Evolutionary conservation across 129 eudicot genomes (phyloP).

Genomic region (Calendula officinalis): DNA sequence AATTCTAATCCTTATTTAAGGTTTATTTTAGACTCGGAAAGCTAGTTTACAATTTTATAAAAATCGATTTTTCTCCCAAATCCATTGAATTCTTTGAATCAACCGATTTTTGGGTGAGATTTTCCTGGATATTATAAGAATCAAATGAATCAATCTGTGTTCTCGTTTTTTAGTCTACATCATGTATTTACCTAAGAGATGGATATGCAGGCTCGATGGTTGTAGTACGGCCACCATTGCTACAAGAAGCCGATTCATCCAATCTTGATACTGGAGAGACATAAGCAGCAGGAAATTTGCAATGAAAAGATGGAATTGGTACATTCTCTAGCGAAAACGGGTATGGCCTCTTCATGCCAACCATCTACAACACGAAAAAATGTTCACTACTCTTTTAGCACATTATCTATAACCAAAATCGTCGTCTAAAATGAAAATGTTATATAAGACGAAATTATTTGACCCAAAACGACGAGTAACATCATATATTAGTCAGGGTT

Average conservation of each 20-base stretch:
- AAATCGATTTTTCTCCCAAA: too few relatives aligned
- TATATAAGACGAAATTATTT: background rate
- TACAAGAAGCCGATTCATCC: conserved; percentile 55
- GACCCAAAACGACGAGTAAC: background rate
- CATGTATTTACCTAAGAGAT: conserved; percentile 41
- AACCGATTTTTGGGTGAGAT: too few relatives aligned
- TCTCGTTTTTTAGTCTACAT: too few relatives aligned
- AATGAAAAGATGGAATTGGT: conserved; percentile 52
- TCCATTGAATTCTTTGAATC: too few relatives aligned
- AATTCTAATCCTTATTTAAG: too few relatives aligned
- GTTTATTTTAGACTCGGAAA: too few relatives aligned
- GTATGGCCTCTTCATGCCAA: conserved; percentile 74
- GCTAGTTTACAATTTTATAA: too few relatives aligned
- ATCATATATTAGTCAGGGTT: background rate
- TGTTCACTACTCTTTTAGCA: too few relatives aligned
- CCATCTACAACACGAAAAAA: conserved; percentile 41
- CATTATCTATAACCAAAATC: conserved; percentile 7
- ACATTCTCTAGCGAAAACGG: conserved; percentile 67
- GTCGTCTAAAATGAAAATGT: background rate
- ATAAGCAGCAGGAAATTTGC: conserved; percentile 44
- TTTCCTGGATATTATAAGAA: too few relatives aligned
- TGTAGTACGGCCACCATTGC: conserved; percentile 34
- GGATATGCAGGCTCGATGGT: conserved; percentile 36
- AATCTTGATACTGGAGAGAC: conserved; percentile 37
- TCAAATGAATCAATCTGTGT: too few relatives aligned